Percentiles rank a stretch among this genome's conserved stretches.
These are phyloP conservation scores for Phytophthora capsici DNA, from an alignment of 352 stramenopile species.

Conservation along the genomic window DNA sequence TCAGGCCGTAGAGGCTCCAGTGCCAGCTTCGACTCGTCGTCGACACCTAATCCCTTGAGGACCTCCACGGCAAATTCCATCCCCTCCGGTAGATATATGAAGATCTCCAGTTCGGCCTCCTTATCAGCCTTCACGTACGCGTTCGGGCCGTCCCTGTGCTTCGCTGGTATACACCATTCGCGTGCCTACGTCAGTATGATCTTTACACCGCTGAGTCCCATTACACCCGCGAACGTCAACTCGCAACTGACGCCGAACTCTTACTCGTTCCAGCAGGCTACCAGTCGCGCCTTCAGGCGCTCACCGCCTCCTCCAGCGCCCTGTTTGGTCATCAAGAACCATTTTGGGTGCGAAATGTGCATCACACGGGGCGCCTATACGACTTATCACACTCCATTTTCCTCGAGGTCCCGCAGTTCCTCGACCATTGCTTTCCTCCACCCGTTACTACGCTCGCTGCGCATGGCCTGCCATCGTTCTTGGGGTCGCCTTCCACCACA, in stretches of 20 bases:
- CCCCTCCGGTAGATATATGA: no score
- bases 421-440: background rate
- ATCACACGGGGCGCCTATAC: background rate
- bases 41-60: no score
- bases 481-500: no score
- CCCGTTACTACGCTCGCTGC: no score
- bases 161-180: constrained; percentile 15
- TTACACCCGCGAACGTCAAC: background rate
- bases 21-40: background rate
- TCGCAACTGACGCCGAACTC: constrained; percentile 23
- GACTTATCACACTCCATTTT: constrained; percentile 1
- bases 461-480: no score
- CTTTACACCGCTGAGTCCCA: constrained; percentile 3
- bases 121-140: constrained; percentile 38
- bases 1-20: no score
- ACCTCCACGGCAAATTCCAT: no score
- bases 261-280: constrained; percentile 30
- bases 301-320: constrained; percentile 16
- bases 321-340: constrained; percentile 32
- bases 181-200: background rate
- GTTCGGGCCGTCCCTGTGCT: constrained; percentile 36
- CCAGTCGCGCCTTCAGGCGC: constrained; percentile 23
- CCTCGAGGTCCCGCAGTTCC: background rate
- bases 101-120: constrained; percentile 5
- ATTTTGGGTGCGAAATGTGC: constrained; percentile 24